phyloP scores from a whole-genome alignment of 495 filamentous ascomycete genomes.

The Achaetomiella virescens region DNA sequence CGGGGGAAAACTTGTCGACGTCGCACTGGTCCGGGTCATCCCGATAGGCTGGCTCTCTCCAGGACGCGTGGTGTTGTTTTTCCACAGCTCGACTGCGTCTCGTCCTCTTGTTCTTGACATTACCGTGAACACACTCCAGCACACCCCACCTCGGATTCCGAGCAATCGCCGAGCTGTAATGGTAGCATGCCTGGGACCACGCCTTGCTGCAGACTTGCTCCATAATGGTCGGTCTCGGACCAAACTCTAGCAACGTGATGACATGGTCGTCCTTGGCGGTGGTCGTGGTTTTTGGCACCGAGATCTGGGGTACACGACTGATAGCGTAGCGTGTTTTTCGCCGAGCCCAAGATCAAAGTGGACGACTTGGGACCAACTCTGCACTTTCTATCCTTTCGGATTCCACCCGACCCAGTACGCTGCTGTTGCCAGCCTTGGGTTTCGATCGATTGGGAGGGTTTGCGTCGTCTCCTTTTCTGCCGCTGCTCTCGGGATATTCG shows the following conservation, averaged over 20 bases:
- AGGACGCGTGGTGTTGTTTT: too few species aligned
- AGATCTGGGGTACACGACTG: too few species aligned
- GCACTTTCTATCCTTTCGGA: too few species aligned
- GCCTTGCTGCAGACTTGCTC: not conserved
- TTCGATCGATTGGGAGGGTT: not conserved
- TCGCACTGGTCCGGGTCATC: too few species aligned
- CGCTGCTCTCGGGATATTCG: constrained; percentile 1
- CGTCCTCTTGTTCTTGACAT: not conserved
- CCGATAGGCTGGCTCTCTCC: too few species aligned
- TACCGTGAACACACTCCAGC: not conserved
- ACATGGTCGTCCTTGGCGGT: not conserved
- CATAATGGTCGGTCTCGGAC: not conserved
- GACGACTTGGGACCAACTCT: too few species aligned
- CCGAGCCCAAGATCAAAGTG: too few species aligned
- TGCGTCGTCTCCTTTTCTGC: constrained; percentile 6
- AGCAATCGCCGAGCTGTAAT: constrained; percentile 1
- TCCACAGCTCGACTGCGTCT: too few species aligned
- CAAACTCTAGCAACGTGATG: not conserved
- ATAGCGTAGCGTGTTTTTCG: too few species aligned
- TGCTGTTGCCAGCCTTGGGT: too few species aligned
- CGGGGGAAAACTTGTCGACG: too few species aligned
- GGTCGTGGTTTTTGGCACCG: not conserved
- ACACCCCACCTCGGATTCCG: not conserved
- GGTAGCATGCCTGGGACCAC: constrained; percentile 1
- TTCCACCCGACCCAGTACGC: too few species aligned